Evolutionary conservation across 73 alveolate species (phyloP).

Genomic region (Strombidium stylifer): DNA sequence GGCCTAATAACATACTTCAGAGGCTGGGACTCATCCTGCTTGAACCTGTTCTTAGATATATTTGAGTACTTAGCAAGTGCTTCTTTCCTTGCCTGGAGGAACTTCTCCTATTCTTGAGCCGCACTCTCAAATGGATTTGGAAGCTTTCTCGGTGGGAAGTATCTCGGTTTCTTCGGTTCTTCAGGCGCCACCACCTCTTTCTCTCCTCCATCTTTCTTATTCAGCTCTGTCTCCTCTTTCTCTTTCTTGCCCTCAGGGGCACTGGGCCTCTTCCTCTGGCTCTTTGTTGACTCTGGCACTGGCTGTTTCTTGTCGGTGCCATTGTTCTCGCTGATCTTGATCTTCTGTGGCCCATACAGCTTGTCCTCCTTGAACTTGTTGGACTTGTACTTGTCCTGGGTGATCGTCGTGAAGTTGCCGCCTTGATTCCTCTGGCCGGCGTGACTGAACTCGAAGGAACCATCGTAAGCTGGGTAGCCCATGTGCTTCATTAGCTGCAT

Average conservation of each 20-base stretch:
- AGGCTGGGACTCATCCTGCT: background rate
- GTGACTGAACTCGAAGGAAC: too few relatives aligned
- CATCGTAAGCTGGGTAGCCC: too few relatives aligned
- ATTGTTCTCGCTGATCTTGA: background rate
- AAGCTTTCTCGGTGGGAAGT: slow-evolving; percentile 6
- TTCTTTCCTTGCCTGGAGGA: slow-evolving; percentile 16
- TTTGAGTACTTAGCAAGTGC: slow-evolving; percentile 25
- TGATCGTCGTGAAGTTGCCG: too few relatives aligned
- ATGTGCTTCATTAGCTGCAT: too few relatives aligned
- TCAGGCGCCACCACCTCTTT: background rate
- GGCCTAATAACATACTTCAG: slow-evolving; percentile 18
- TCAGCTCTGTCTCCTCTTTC: background rate
- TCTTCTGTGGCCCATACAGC: background rate
- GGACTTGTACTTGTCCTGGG: background rate
- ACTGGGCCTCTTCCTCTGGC: background rate
- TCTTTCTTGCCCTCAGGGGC: too few relatives aligned
- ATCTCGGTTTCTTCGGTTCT: background rate
- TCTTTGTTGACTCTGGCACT: background rate
- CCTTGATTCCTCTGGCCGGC: too few relatives aligned
- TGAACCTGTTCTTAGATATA: background rate
- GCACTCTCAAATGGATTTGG: slow-evolving; percentile 22
- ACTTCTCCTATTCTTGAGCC: slow-evolving; percentile 9
- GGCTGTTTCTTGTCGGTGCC: background rate
- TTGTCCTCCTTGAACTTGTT: background rate
- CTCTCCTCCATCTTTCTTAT: background rate